Evolutionary conservation across 495 filamentous ascomycete species (phyloP).

Genomic region (Neurospora pannonica): DNA sequence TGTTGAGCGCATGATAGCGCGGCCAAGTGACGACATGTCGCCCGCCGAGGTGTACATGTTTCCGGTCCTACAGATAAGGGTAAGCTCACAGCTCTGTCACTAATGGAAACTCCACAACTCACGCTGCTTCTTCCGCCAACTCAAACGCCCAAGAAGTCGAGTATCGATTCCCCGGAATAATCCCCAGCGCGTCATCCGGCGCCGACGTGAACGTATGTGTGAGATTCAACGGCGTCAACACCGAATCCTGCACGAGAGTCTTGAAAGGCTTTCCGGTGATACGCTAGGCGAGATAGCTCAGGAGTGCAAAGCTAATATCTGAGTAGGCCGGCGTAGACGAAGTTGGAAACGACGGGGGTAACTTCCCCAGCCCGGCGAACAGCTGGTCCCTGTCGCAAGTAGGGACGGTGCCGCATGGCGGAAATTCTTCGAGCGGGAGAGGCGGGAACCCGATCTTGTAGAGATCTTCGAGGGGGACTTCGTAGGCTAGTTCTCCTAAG

Average conservation of each 20-base stretch:
- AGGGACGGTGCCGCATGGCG: slow-evolving; percentile 31
- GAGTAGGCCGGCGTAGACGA: slow-evolving; percentile 30
- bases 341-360: slow-evolving; percentile 29
- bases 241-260: slow-evolving; percentile 26
- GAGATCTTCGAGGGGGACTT: slow-evolving; percentile 13
- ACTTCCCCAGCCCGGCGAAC: slow-evolving; percentile 21
- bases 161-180: slow-evolving; percentile 25
- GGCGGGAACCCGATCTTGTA: slow-evolving; percentile 22
- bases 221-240: slow-evolving; percentile 36
- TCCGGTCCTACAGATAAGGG: slow-evolving; percentile 31
- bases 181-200: slow-evolving; percentile 22
- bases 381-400: slow-evolving; percentile 33
- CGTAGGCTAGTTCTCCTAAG: slow-evolving; percentile 31
- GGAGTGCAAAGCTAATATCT: slow-evolving; percentile 29
- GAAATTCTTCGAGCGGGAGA: slow-evolving; percentile 33
- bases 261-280: slow-evolving; percentile 29
- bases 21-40: slow-evolving; percentile 42
- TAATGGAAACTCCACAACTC: slow-evolving; percentile 1
- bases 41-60: slow-evolving; percentile 44
- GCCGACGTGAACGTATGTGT: slow-evolving; percentile 27
- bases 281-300: slow-evolving; percentile 27
- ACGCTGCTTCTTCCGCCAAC: slow-evolving; percentile 28
- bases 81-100: slow-evolving; percentile 2
- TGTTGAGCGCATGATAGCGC: slow-evolving; percentile 42
- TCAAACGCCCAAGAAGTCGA: slow-evolving; percentile 22